phyloP scores from a whole-genome alignment of 345 rosid species.

The Leavenworthia alabamica region DNA sequence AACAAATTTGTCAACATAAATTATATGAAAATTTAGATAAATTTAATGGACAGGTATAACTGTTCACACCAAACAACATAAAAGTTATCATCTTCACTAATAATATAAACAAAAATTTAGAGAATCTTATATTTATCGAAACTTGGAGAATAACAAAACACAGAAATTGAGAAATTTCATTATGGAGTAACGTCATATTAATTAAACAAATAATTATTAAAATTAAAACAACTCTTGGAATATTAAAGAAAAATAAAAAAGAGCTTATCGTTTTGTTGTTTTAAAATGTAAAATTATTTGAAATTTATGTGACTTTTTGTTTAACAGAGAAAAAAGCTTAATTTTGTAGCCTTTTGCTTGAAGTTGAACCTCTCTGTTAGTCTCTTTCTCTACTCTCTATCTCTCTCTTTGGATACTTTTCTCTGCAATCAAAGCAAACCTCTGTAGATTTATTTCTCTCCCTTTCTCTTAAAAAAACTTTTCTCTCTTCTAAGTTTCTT shows the following conservation, averaged over 20 bases:
- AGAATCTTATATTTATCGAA: background rate
- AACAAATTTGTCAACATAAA: background rate
- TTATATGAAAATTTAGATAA: too few species aligned
- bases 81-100: background rate
- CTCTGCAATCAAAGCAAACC: constrained; percentile 33
- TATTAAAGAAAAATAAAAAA: background rate
- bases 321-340: background rate
- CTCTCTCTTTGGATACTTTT: constrained; percentile 27
- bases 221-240: too few species aligned
- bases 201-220: background rate
- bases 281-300: background rate
- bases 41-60: background rate
- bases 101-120: too few species aligned
- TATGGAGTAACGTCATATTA: constrained; percentile 8
- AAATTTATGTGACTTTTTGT: background rate
- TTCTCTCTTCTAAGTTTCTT: background rate
- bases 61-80: background rate
- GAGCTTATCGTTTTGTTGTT: constrained; percentile 2
- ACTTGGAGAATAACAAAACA: background rate
- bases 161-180: background rate
- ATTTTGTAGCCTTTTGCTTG: constrained; percentile 3
- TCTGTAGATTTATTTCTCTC: background rate
- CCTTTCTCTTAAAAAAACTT: constrained; percentile 5
- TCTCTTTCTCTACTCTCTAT: background rate
- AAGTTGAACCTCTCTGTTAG: constrained; percentile 19